Conservation (phyloP, 2,329 filamentous ascomycete genomes). For the Fusarium continuum region DNA sequence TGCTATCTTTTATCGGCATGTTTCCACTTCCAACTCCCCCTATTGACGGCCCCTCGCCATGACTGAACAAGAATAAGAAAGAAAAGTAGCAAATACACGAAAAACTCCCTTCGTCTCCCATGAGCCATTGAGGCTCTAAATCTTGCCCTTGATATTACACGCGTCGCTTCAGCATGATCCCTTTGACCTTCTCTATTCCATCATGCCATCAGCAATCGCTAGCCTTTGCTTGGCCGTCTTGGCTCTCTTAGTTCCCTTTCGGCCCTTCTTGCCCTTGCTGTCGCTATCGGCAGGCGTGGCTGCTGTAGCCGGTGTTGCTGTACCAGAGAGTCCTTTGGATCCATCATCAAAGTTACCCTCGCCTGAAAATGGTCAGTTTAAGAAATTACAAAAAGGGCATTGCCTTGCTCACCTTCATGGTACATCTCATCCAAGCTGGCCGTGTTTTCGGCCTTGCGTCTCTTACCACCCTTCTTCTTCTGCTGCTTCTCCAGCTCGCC, state of each 20-base stretch:
- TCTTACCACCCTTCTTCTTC: constrained; percentile 68
- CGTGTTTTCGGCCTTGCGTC: constrained; percentile 63
- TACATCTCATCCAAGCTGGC: constrained; percentile 96
- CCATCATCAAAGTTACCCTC: constrained; percentile 95
- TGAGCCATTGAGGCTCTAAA: constrained; percentile 19
- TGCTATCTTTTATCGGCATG: constrained; percentile 33
- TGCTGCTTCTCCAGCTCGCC: constrained; percentile 72
- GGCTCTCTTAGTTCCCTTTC: constrained; percentile 63
- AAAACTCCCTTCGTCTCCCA: constrained; percentile 32
- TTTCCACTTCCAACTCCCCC: constrained; percentile 38
- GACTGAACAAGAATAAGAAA: constrained; percentile 14
- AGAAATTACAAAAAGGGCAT: background rate
- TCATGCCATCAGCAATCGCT: constrained; percentile 70
- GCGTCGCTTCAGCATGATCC: constrained; percentile 13
- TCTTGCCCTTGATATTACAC: constrained; percentile 39
- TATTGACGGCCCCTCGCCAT: constrained; percentile 13
- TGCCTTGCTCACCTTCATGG: constrained; percentile 83
- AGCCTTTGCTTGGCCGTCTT: constrained; percentile 75
- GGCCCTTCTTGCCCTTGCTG: constrained; percentile 63
- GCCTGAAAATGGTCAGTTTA: constrained; percentile 63
- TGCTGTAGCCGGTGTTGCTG: constrained; percentile 83
- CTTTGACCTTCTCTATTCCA: constrained; percentile 41
- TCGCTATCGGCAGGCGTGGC: constrained; percentile 78
- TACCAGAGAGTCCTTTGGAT: constrained; percentile 65
- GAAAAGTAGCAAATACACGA: constrained; percentile 20